These are phyloP conservation scores for Punctularia strigosozonata DNA, from an alignment of 768 basidiomycete genomes.

Conservation along the genomic window DNA sequence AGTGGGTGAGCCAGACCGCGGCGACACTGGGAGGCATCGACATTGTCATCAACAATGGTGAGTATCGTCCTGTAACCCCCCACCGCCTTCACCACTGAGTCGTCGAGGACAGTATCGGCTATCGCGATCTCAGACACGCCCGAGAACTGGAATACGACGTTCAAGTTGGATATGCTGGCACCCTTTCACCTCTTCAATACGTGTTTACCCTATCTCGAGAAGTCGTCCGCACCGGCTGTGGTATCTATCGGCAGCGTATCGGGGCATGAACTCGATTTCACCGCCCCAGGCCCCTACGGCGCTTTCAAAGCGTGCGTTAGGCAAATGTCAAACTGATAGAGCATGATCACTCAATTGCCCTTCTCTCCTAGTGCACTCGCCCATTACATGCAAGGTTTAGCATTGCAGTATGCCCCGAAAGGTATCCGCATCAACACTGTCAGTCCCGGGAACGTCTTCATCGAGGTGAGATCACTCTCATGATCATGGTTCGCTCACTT, in stretches of 20 bases:
- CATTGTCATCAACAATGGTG: constrained; percentile 1
- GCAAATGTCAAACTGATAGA: background rate
- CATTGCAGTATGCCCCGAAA: background rate
- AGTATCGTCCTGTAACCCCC: background rate
- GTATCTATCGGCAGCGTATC: constrained; percentile 1
- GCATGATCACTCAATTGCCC: background rate
- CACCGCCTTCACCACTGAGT: background rate
- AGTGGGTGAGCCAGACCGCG: background rate
- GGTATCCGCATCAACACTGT: constrained; percentile 1
- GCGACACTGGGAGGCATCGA: constrained; percentile 1
- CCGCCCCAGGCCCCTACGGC: constrained; percentile 1
- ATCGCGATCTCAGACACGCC: background rate
- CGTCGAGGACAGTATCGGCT: background rate
- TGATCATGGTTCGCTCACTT: too few relatives aligned
- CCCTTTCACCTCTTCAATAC: background rate
- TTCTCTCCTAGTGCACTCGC: background rate
- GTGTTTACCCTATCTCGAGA: background rate
- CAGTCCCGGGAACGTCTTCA: background rate
- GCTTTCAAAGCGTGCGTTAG: background rate
- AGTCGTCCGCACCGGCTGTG: background rate
- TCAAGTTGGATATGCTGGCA: constrained; percentile 1
- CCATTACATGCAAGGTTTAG: background rate
- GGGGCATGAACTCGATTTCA: background rate
- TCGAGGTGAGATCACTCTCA: too few relatives aligned
- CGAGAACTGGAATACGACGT: constrained; percentile 1